Base-by-base conservation (phyloP, 164 flowering plant species). In the Vitis amurensis region DNA sequence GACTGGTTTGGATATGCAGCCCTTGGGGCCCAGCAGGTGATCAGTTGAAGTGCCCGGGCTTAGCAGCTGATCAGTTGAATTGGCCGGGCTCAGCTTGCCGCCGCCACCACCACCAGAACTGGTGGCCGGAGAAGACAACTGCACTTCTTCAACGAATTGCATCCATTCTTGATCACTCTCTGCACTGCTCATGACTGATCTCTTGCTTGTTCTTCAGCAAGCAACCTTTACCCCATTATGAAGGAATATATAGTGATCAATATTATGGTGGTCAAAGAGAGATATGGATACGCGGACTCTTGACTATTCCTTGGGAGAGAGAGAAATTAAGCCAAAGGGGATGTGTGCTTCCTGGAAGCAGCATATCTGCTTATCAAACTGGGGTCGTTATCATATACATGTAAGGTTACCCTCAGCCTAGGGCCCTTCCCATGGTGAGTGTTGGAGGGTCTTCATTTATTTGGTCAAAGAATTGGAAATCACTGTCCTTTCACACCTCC, bases 331-430 rank as follows among this genome's bases (percentile, higher is more conserved):
- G 63, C 7, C 48, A 37, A 60, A 37, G 70, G 11, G 50, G 29
- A 15, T 37, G 62, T 37, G 23, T 11, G 66, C n/a, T 76, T 76
- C 79, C 66, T 30, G 75, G 79, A 76, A 76, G 50, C 47, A 50
- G 49, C 75, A 37, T 37, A 37, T 48, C 11, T 71, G 68, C 61
- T 62, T 17, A 16, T 37, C 13, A 57, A 58, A 49, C 52, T 57
- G 63, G 37, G 49, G 63, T 37, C 55, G 7, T 37, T 0, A 53
- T 58, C 55, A 55, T 55, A 53, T 17, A 29, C 14, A 13, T 8
- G 31, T 4, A 37, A 63, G 30, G 11, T 71, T 50, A 49, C 50
- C 61, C 23, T 15, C 15, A 9, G 19, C 56, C 16, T 1, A 14
- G n/a, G 56, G n/a, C n/a, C n/a, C 17, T 5, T 53, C 44, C 7